Conservation (phyloP, 495 filamentous ascomycete species). For the Hypoxylon fuscum region DNA sequence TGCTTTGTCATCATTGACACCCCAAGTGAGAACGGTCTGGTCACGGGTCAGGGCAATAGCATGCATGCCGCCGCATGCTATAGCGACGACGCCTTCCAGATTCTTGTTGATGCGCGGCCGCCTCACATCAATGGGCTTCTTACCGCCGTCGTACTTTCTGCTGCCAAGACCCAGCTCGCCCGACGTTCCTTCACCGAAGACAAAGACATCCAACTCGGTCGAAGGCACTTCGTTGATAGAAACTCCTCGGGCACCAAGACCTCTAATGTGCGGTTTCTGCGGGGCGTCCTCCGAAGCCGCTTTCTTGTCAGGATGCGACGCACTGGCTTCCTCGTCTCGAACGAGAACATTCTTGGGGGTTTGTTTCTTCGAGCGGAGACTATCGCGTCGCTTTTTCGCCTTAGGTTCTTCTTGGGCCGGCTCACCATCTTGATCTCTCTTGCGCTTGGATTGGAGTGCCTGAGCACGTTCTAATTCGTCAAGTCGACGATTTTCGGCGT, state of each 20-base stretch:
- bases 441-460: conserved; percentile 41
- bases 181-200: conserved; percentile 63
- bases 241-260: conserved; percentile 25
- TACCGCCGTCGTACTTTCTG: conserved; percentile 53
- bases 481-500: too few species aligned
- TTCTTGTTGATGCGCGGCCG: conserved; percentile 63
- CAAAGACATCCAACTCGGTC: conserved; percentile 59
- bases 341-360: too few species aligned
- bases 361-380: not conserved
- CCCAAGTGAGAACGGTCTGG: conserved; percentile 75
- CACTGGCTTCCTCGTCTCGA: too few species aligned
- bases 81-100: conserved; percentile 64
- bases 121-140: conserved; percentile 65
- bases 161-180: conserved; percentile 65
- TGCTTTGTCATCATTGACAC: conserved; percentile 74
- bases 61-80: conserved; percentile 76
- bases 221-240: conserved; percentile 54
- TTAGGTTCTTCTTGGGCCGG: conserved; percentile 6
- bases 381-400: conserved; percentile 33
- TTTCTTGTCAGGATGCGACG: conserved; percentile 1
- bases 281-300: conserved; percentile 20
- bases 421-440: conserved; percentile 28
- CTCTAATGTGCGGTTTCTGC: too few species aligned
- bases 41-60: conserved; percentile 69
- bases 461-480: conserved; percentile 2